Evolutionary conservation across 306 rosid genomes (phyloP).

Genomic region (Begonia masoniana): DNA sequence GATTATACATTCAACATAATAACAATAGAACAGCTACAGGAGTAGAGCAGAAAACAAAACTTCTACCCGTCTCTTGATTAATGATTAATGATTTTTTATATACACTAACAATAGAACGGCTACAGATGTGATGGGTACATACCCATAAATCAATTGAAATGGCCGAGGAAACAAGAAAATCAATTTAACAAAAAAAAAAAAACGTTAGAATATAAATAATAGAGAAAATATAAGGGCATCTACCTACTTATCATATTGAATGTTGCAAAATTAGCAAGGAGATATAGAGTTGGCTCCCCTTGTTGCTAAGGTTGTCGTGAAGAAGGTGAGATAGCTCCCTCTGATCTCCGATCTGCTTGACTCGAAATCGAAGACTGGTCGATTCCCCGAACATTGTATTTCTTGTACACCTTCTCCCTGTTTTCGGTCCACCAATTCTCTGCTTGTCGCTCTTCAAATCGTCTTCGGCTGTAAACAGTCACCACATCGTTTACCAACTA

Average conservation of each 20-base stretch:
- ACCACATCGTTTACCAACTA: neutral
- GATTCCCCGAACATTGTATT: constrained; percentile 61
- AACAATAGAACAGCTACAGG: too few relatives aligned
- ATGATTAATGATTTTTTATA: constrained; percentile 24
- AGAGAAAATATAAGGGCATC: constrained; percentile 6
- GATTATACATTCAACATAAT: neutral
- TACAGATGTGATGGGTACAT: constrained; percentile 28
- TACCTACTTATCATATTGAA: constrained; percentile 24
- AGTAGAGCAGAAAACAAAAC: constrained; percentile 11
- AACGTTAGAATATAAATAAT: constrained; percentile 11
- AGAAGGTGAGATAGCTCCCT: constrained; percentile 6
- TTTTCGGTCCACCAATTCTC: constrained; percentile 99
- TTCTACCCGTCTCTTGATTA: constrained; percentile 26
- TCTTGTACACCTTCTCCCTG: constrained; percentile 71
- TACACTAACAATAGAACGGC: constrained; percentile 56
- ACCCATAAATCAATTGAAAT: constrained; percentile 38
- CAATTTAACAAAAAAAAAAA: constrained; percentile 5
- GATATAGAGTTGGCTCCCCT: neutral
- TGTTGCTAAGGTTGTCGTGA: constrained; percentile 37
- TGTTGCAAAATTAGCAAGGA: constrained; percentile 9
- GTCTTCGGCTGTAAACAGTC: constrained; percentile 60
- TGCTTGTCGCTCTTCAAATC: constrained; percentile 92
- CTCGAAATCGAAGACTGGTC: constrained; percentile 66
- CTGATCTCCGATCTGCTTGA: constrained; percentile 11
- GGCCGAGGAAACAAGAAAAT: constrained; percentile 1